Percentiles rank a stretch among this genome's conserved stretches.
Evolutionary conservation across 78 protist species (phyloP).

Genomic region (Protostelium mycophagum): DNA sequence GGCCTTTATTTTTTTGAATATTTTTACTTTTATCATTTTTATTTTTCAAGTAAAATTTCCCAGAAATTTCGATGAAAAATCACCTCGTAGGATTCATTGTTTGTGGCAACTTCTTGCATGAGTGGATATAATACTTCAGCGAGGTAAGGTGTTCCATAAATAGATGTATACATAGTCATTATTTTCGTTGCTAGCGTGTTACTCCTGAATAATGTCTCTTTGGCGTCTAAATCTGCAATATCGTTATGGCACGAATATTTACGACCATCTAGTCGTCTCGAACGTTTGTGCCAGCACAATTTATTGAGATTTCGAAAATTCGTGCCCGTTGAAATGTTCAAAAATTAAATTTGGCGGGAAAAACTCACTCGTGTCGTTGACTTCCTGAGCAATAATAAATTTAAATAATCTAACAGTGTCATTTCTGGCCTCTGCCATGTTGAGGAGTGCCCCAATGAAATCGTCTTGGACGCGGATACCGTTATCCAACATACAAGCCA

Average conservation of each 20-base stretch:
- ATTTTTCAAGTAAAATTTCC: no score
- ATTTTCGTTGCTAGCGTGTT: constrained; percentile 53
- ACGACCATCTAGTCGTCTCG: no score
- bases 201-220: constrained; percentile 36
- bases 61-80: no score
- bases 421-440: not conserved
- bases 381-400: not conserved
- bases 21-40: no score
- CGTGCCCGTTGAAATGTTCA: no score
- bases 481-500: not conserved
- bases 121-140: constrained; percentile 33
- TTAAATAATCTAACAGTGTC: not conserved
- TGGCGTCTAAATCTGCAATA: not conserved
- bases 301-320: no score
- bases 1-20: no score
- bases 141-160: constrained; percentile 45
- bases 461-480: not conserved
- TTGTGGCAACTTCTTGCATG: constrained; percentile 24
- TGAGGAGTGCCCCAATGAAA: not conserved
- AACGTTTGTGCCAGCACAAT: no score
- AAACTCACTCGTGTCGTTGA: not conserved
- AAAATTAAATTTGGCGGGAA: no score
- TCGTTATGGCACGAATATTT: not conserved
- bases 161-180: constrained; percentile 48
- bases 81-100: not conserved